Evolutionary conservation across 2,329 filamentous ascomycete species (phyloP), one percentile per base, ranked within the genome.

Genomic region (Pyricularia sp.): DNA sequence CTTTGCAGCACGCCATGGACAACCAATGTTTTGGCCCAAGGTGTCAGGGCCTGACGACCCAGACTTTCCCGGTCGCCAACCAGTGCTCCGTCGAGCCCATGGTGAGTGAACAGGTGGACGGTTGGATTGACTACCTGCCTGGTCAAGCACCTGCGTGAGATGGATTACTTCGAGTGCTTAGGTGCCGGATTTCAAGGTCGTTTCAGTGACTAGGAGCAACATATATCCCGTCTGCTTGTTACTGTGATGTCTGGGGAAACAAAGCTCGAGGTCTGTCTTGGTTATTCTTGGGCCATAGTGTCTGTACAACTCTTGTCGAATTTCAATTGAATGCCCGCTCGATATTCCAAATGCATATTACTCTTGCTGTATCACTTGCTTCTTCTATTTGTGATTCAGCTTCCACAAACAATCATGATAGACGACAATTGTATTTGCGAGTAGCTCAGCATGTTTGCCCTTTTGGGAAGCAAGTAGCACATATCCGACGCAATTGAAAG

Each of bases 1-100:
- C 75, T 12, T 71, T 78, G 14, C 77, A 78, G 68, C 70, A 69
- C 42, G 75, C 75, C 20, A 77, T 78, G 76, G 75, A 78, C 66
- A 74, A 74, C 25, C 72, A 73, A 17, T 78, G 76, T 70, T 77
- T 77, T 23, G 75, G 77, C 50, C 68, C 69, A 30, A 76, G 73
- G 67, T 79, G 78, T 67, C 72, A 73, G 25, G 73, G 72, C 33
- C 73, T 79, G 50, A 75, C 74, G 67, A 75, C 74, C 7, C 77
- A 79, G 71, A 70, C 73, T 31, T 74, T 76, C 26, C 73, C 72
- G 11, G 73, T 75, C 31, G 75, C 76, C 69, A 79, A 78, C 68
- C 73, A 74, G 72, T 79, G 78, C 71, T 75, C 72, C 64, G 70
- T 78, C 25, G 70, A 74, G 17, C 71, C 71, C 31, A 74, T 72